Percentiles rank a stretch among this genome's conserved stretches.
These are phyloP conservation scores for Phytophthora pini DNA, from an alignment of 352 stramenopile genomes.

Conservation along the genomic window DNA sequence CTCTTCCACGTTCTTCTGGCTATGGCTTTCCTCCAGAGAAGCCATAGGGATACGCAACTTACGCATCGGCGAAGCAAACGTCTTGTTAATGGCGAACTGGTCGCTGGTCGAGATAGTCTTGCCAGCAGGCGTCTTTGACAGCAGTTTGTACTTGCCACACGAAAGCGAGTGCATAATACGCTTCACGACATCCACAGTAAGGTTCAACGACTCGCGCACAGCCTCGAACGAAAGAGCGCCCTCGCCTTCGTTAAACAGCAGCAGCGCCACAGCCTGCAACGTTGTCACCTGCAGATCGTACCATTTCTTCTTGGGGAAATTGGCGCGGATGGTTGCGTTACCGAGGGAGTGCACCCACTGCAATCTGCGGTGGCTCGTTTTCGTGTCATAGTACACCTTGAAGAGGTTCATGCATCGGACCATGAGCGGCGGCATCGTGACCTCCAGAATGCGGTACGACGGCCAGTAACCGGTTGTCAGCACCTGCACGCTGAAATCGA, in stretches of 20 bases:
- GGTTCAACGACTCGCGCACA: conserved; percentile 93
- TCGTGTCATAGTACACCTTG: conserved; percentile 95
- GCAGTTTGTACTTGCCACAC: conserved; percentile 99
- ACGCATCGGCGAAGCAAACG: conserved; percentile 96
- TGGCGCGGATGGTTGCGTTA: conserved; percentile 92
- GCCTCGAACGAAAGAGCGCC: conserved; percentile 90
- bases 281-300: conserved; percentile 99
- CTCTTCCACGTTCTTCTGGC: conserved; percentile 98
- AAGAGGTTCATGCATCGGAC: conserved; percentile 97
- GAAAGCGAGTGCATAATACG: conserved; percentile 98
- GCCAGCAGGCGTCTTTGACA: conserved; percentile 92
- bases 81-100: conserved; percentile 94
- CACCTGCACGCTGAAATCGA: conserved; percentile 98
- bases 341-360: conserved; percentile 97
- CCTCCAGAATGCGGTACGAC: conserved; percentile 96
- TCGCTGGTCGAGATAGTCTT: conserved; percentile 97
- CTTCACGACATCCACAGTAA: conserved; percentile 97
- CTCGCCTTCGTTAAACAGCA: conserved; percentile 94
- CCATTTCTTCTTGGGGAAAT: conserved; percentile 89
- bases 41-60: conserved; percentile 99
- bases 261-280: conserved; percentile 96
- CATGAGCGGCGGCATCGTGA: conserved; percentile 94
- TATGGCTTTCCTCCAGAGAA: conserved; percentile 97
- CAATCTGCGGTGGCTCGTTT: conserved; percentile 95
- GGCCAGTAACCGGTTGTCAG: conserved; percentile 99